Evolutionary conservation across 495 filamentous ascomycete species (phyloP).

Genomic region (Penicillium psychrofluorescens): DNA sequence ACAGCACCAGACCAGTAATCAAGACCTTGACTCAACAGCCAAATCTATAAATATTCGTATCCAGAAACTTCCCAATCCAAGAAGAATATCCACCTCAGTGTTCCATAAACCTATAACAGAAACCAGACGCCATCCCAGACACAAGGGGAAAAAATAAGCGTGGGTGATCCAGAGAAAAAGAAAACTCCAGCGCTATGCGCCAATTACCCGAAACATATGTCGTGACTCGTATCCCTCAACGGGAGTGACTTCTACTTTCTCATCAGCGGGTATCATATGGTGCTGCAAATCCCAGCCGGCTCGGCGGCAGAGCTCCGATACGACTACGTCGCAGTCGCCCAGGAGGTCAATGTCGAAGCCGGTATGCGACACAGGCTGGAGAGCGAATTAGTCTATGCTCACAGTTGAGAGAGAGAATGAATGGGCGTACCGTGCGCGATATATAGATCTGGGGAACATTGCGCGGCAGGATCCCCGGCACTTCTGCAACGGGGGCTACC

Average conservation of each 20-base stretch:
- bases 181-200: conserved; percentile 40
- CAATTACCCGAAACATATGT: conserved; percentile 51
- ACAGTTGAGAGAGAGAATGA: too few relatives aligned
- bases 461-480: conserved; percentile 69
- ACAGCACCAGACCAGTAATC: too few relatives aligned
- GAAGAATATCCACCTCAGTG: conserved; percentile 1
- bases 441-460: conserved; percentile 92
- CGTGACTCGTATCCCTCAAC: conserved; percentile 60
- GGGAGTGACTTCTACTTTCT: conserved; percentile 49
- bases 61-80: conserved; percentile 4
- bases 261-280: conserved; percentile 68
- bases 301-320: conserved; percentile 78
- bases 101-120: conserved; percentile 2
- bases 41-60: not conserved
- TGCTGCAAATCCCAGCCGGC: conserved; percentile 86
- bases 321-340: conserved; percentile 87
- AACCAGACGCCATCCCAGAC: conserved; percentile 26
- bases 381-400: not conserved
- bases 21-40: too few relatives aligned
- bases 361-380: conserved; percentile 70
- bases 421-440: conserved; percentile 57
- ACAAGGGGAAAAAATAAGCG: conserved; percentile 17
- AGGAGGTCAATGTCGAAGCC: conserved; percentile 94
- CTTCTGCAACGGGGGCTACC: conserved; percentile 89
- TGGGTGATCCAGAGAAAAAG: not conserved